These are phyloP conservation scores for Talaromyces sp. DNA, from an alignment of 2,329 filamentous ascomycete genomes.

Conservation along the genomic window DNA sequence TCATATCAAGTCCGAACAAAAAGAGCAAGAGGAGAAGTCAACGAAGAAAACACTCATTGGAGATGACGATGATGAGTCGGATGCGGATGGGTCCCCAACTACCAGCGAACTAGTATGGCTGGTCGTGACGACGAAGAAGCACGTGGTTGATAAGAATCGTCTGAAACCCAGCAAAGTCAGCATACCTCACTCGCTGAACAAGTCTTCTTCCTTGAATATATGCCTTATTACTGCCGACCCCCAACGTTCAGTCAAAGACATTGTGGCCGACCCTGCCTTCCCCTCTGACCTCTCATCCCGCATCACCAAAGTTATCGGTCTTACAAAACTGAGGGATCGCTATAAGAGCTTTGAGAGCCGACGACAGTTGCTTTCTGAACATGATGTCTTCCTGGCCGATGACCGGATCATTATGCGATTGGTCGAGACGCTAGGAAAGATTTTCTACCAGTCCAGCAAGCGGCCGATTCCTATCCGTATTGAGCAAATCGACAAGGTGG, in stretches of 20 bases:
- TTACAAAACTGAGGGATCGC: conserved; percentile 80
- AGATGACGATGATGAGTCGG: conserved; percentile 41
- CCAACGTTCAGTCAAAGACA: conserved; percentile 85
- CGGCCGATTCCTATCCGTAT: conserved; percentile 79
- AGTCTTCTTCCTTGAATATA: conserved; percentile 61
- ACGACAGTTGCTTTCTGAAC: conserved; percentile 74
- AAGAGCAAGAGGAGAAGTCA: conserved; percentile 45
- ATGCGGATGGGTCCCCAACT: conserved; percentile 40
- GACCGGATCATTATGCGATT: conserved; percentile 71
- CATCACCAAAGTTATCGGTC: conserved; percentile 72
- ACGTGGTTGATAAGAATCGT: conserved; percentile 65
- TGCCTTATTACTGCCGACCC: conserved; percentile 81
- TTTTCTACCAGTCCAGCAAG: conserved; percentile 86
- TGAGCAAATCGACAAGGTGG: conserved; percentile 57
- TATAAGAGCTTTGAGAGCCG: conserved; percentile 84
- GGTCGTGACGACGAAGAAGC: conserved; percentile 60
- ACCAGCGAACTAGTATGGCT: conserved; percentile 56
- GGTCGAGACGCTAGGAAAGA: conserved; percentile 77
- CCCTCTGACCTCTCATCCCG: conserved; percentile 60
- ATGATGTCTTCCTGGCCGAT: conserved; percentile 92
- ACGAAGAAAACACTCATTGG: conserved; percentile 53
- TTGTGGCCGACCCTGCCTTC: conserved; percentile 69
- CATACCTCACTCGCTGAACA: conserved; percentile 70
- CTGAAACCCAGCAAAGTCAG: conserved; percentile 79
- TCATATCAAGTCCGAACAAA: conserved; percentile 50